Base-by-base conservation (phyloP, 495 filamentous ascomycete genomes). In the Aspergillus campestris region DNA sequence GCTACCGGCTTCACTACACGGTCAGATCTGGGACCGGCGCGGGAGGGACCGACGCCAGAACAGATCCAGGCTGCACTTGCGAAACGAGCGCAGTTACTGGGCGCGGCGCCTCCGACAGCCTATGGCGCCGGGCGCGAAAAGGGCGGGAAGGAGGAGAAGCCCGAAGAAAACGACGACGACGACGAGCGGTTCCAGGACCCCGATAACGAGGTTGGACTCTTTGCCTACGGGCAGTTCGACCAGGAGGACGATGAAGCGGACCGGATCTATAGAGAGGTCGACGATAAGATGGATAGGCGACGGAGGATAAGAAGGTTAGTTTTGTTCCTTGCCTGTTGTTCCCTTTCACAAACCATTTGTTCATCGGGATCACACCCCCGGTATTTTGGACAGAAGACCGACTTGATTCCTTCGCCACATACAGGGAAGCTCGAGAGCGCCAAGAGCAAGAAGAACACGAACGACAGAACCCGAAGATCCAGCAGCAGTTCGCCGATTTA, bases 1-100 rank as follows among this genome's bases (percentile, higher is more conserved):
- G 92, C 92, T 5, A 99, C 94, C 0, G 92, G 94, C 30, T 99
- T 99, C 67, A 97, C 92, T 5, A 99, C 92, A 9, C 83, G 94
- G 30, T 96, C 90, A 35, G 92, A 99, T 77, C 74, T 99, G 30
- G 92, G 92, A 35, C 94, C 94, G 32, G 94, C 94, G 42, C 82
- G 92, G 50, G 92, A 97, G 75, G 92, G 92, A 9, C 94, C 92
- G 14, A 95, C 86, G 47, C 92, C 96, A 59, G 92, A 99, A 53
- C 89, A 95, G 64, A 96, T 97, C 71, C 95, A 97, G 63, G 92
- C 94, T 56, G 88, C 87, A 37, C 82, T 99, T 54, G 89, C 89
- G 34, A 91, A 95, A 60, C 79, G 92, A 53, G 90, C 91, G 13
- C 85, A 85, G 49, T 78, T 82, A 54, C 78, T 97, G 2, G 94